Evolutionary conservation across 257 asterid species (phyloP).

Genomic region (Parsonsia alboflavescens): DNA sequence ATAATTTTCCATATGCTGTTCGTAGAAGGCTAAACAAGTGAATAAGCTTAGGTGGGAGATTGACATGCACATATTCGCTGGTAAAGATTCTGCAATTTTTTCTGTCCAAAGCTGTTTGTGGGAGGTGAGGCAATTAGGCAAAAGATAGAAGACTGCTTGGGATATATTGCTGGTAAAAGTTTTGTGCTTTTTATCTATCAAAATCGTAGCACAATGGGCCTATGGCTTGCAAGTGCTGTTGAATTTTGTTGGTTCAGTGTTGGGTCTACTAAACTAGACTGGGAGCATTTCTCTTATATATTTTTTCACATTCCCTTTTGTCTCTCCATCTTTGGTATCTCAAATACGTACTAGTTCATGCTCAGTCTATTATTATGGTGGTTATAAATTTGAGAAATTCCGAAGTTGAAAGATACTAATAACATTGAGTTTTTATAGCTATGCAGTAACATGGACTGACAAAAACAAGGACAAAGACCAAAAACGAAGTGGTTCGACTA

Average conservation of each 20-base stretch:
- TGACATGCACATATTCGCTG: not conserved
- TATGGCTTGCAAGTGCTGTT: not conserved
- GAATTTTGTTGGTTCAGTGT: not conserved
- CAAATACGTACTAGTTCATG: not conserved
- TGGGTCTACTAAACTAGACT: not conserved
- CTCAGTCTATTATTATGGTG: not conserved
- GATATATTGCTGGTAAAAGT: not conserved
- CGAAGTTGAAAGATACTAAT: conserved; percentile 6
- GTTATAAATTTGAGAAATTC: not conserved
- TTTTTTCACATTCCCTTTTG: not conserved
- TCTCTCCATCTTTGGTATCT: too few relatives aligned
- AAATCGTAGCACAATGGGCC: not conserved
- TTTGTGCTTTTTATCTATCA: conserved; percentile 1
- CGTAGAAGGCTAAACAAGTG: not conserved
- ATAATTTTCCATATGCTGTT: not conserved
- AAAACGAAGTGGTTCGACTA: conserved; percentile 52
- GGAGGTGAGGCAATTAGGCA: not conserved
- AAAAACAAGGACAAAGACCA: conserved; percentile 75
- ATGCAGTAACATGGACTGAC: conserved; percentile 88
- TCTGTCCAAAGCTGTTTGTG: not conserved
- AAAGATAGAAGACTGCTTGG: not conserved
- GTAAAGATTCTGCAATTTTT: not conserved
- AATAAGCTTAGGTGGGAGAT: not conserved
- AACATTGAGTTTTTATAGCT: conserved; percentile 31
- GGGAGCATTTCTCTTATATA: not conserved